Conservation (phyloP, 345 rosid genomes). For the Toxicodendron radicans region DNA sequence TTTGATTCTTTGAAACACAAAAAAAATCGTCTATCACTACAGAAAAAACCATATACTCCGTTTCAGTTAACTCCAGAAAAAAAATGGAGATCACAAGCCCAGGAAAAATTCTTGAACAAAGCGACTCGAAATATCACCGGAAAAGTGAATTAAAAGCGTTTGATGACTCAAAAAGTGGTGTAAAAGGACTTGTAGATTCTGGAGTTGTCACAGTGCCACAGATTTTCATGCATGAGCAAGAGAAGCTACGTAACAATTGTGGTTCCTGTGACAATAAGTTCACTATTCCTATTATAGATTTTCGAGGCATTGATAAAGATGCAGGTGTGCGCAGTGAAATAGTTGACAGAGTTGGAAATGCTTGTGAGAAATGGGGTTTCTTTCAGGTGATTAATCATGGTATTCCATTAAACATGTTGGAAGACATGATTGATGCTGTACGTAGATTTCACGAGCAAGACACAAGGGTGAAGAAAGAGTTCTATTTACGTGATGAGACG, state of each 20-base stretch:
- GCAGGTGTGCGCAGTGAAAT: slow-evolving; percentile 16
- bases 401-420: slow-evolving; percentile 33
- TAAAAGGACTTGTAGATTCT: slow-evolving; percentile 48
- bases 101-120: not conserved
- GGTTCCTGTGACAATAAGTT: not conserved
- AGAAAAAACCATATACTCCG: no score
- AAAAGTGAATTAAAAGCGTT: slow-evolving; percentile 26
- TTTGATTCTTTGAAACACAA: no score
- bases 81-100: slow-evolving; percentile 16
- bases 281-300: slow-evolving; percentile 40
- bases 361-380: slow-evolving; percentile 48
- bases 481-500: slow-evolving; percentile 27
- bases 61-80: no score
- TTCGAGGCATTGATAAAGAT: slow-evolving; percentile 11
- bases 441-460: slow-evolving; percentile 43
- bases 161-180: slow-evolving; percentile 24
- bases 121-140: slow-evolving; percentile 6
- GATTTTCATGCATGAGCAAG: slow-evolving; percentile 30
- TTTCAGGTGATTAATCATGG: slow-evolving; percentile 49
- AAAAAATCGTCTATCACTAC: no score
- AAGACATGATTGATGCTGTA: slow-evolving; percentile 32
- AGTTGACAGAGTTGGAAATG: slow-evolving; percentile 27
- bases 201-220: slow-evolving; percentile 28
- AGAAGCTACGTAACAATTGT: not conserved
- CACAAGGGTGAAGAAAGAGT: slow-evolving; percentile 32